Evolutionary conservation across 192 early-diverging fungal species (phyloP).

Genomic region (Backusella macrospora): DNA sequence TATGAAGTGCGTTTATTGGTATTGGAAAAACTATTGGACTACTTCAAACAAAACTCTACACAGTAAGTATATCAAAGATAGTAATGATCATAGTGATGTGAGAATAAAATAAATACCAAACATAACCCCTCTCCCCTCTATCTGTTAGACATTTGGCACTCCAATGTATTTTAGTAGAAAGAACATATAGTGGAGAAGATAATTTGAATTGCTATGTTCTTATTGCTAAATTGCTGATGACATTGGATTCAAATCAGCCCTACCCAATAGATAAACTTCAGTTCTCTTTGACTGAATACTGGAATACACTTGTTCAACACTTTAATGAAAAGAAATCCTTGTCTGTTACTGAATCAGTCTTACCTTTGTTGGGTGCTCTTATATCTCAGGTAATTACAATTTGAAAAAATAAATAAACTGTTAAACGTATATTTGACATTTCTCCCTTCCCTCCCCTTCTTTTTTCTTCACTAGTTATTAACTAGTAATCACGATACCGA

Average conservation of each 20-base stretch:
- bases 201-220: conserved; percentile 49
- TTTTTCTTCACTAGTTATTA: conserved; percentile 17
- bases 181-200: conserved; percentile 46
- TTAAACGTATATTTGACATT: neutral
- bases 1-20: conserved; percentile 69
- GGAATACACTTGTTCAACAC: conserved; percentile 44
- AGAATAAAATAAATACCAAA: neutral
- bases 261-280: conserved; percentile 22
- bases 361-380: conserved; percentile 60
- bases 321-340: conserved; percentile 47
- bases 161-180: conserved; percentile 44
- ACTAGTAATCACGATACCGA: conserved; percentile 31
- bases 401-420: neutral
- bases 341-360: conserved; percentile 55
- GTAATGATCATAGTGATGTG: neutral
- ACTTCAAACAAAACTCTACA: conserved; percentile 17
- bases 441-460: too few relatives aligned
- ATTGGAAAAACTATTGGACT: conserved; percentile 43
- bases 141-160: conserved; percentile 14
- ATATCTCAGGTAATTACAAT: conserved; percentile 45
- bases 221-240: conserved; percentile 48
- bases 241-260: conserved; percentile 32
- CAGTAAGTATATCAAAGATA: conserved; percentile 17
- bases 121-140: neutral
- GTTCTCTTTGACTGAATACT: conserved; percentile 46